These are phyloP conservation scores for Juncus effusus DNA, from an alignment of 176 grass and related monocot species.

Conservation along the genomic window DNA sequence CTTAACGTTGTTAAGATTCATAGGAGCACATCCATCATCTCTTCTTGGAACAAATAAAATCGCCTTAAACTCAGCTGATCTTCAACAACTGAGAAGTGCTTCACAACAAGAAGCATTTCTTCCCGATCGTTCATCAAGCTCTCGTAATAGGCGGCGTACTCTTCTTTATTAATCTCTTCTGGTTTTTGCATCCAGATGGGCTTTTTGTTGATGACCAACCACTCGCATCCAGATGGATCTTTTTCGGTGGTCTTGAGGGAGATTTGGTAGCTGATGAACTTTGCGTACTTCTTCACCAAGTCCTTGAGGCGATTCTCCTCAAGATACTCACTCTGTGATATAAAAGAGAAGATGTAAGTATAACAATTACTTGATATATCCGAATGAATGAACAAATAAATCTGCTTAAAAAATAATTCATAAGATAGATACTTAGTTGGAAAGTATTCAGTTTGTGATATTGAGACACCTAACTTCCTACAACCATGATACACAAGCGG, in stretches of 20 bases:
- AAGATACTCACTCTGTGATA: slow-evolving; percentile 40
- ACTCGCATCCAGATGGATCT: slow-evolving; percentile 59
- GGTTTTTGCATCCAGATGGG: slow-evolving; percentile 63
- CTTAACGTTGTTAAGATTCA: slow-evolving; percentile 64
- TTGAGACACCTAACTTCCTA: not conserved
- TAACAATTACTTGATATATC: not conserved
- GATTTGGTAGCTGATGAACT: slow-evolving; percentile 73
- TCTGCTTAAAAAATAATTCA: not conserved
- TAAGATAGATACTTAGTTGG: not conserved
- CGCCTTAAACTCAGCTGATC: slow-evolving; percentile 55
- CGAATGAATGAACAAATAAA: not conserved
- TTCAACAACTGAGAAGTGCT: slow-evolving; percentile 57
- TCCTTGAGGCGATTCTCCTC: slow-evolving; percentile 62
- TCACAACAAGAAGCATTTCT: slow-evolving; percentile 48
- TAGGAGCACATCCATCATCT: slow-evolving; percentile 49
- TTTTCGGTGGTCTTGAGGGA: slow-evolving; percentile 52
- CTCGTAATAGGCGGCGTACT: slow-evolving; percentile 71
- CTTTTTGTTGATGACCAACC: slow-evolving; percentile 59
- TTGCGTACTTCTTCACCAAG: slow-evolving; percentile 59
- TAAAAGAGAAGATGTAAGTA: not conserved
- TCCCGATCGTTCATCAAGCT: slow-evolving; percentile 56
- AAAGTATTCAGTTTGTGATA: not conserved
- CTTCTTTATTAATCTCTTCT: slow-evolving; percentile 52
- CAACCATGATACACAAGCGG: not conserved
- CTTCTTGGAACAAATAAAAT: slow-evolving; percentile 55